A percentile compares a stretch with the other conserved stretches of the same genome.
Conservation (phyloP, 2,329 filamentous ascomycete genomes). For the Diaporthe vaccinii region DNA sequence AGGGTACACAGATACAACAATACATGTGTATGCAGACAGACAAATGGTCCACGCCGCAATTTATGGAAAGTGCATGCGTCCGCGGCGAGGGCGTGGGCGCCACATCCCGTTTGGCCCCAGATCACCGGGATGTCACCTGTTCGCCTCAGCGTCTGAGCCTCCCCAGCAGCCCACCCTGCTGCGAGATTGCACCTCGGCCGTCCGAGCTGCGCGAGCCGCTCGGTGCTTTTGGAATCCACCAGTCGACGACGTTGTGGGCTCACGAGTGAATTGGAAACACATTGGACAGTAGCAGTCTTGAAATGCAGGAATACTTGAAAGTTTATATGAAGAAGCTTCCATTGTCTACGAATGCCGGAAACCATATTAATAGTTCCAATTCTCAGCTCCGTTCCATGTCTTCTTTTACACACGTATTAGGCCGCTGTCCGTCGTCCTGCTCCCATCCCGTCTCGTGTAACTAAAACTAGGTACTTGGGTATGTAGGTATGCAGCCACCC, state of each 20-base stretch:
- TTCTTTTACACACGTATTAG: background rate
- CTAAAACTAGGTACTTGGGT: too few relatives aligned
- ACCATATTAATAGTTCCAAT: background rate
- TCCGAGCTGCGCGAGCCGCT: conserved; percentile 16
- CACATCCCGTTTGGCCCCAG: background rate
- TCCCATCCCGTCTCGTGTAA: background rate
- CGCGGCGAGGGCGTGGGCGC: background rate
- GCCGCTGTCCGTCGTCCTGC: background rate
- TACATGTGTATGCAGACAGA: background rate
- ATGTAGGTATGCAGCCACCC: background rate
- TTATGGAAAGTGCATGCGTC: conserved; percentile 6
- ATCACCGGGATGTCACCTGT: conserved; percentile 8
- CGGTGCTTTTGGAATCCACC: background rate
- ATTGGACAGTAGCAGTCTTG: background rate
- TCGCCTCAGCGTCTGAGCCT: background rate
- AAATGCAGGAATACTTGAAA: background rate
- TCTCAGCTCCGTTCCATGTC: background rate
- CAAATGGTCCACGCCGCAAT: background rate
- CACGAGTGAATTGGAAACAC: too few relatives aligned
- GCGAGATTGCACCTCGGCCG: conserved; percentile 11
- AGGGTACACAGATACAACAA: background rate
- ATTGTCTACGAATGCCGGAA: background rate
- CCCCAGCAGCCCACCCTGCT: background rate
- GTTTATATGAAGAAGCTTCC: too few relatives aligned
- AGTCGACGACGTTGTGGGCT: background rate